phyloP scores from a whole-genome alignment of 306 rosid species.

The Vigna nakashimae region DNA sequence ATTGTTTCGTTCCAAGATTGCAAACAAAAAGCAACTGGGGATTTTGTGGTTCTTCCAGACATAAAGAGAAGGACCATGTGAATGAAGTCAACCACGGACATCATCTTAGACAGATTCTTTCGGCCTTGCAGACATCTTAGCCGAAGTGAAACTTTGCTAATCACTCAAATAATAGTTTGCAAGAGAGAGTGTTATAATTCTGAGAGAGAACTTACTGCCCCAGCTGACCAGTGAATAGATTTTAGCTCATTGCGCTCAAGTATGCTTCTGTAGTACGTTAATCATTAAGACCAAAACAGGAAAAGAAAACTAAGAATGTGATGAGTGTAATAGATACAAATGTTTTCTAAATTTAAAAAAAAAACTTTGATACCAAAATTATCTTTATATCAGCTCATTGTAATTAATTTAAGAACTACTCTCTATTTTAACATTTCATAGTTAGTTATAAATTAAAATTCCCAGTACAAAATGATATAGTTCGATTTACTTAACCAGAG shows the following conservation, averaged over 20 bases:
- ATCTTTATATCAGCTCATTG: constrained; percentile 8
- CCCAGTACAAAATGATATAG: constrained; percentile 14
- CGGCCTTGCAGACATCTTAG: constrained; percentile 17
- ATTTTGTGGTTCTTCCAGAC: not conserved
- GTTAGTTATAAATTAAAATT: constrained; percentile 5
- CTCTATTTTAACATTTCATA: constrained; percentile 18
- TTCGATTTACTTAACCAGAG: constrained; percentile 1
- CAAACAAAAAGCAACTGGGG: not conserved
- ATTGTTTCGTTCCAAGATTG: not conserved
- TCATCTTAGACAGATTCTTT: not conserved
- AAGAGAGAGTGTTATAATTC: not conserved
- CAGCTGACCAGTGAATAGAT: constrained; percentile 79
- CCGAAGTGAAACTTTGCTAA: constrained; percentile 10
- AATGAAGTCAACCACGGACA: not conserved
- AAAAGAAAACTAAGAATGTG: not conserved
- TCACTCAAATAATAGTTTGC: constrained; percentile 1
- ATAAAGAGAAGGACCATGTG: not conserved
- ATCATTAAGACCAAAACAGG: constrained; percentile 53
- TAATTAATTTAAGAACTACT: not conserved
- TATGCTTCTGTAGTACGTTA: constrained; percentile 60
- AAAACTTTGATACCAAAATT: not conserved
- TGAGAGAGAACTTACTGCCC: constrained; percentile 61
- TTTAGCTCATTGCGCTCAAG: constrained; percentile 72
- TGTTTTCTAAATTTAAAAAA: not conserved
- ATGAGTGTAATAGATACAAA: not conserved